Evolutionary conservation across 2,329 filamentous ascomycete genomes (phyloP), one percentile per base, ranked within the genome.

Genomic region (Fusarium sp.): DNA sequence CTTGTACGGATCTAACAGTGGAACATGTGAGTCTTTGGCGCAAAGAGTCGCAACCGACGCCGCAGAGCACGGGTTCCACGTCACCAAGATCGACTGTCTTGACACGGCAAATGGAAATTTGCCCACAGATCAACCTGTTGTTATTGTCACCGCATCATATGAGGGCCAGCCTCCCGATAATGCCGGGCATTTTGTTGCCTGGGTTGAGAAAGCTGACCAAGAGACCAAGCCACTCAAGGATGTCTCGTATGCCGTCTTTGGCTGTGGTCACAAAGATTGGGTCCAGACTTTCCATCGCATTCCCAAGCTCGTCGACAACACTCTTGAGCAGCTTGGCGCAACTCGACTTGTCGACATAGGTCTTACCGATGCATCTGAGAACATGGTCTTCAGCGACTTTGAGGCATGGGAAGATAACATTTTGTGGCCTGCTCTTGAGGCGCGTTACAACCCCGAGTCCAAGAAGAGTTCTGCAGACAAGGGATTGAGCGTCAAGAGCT

Each of bases 161-260:
- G 56, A 59, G 9, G 56, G 56, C 2, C 56, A 59, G 11, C 56
- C 56, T 59, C 56, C 56, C 2, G 35, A 59, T 6, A 59, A 59
- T 8, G 56, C 56, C 13, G 56, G 56, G 0, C 56, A 59, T 39
- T 59, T 59, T 6, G 56, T 59, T 29, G 22, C 33, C 16, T 59
- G 56, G 56, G 22, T 59, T n/a, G 56, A 59, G 35, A 41, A 59
- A 10, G 1, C 24, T 5, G 56, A 59, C 0, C 79, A 92, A 37
- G 92, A 90, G 0, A 83, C 91, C 76, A 92, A 92, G 80, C 90
- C 90, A 1, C 68, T 93, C 11, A 83, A 89, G 14, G 87, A 86
- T 8, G 87, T 92, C 1, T 84, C 87, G 3, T 95, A 91, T 78
- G 88, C 92, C 2, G 89, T 94, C 6, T 95, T 93, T 80, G 93